These are phyloP conservation scores for Phytophthora lateralis DNA, from an alignment of 352 stramenopile species.

Conservation along the genomic window DNA sequence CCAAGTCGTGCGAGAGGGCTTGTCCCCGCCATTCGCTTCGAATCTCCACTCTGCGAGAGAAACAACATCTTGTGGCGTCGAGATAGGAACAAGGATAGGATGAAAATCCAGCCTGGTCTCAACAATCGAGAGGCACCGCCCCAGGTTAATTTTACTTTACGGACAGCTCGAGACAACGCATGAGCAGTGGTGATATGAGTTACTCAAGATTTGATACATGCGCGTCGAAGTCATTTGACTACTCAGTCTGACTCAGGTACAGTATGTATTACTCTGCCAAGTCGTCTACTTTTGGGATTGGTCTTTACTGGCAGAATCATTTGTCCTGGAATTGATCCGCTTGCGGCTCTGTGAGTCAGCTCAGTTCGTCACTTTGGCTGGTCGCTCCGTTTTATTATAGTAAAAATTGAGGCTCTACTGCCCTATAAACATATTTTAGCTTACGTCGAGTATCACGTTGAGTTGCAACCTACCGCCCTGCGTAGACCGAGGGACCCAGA, in stretches of 20 bases:
- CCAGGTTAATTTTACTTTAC: neutral
- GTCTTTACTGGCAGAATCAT: no score
- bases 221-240: no score
- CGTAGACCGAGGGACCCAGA: constrained; percentile 40
- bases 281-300: no score
- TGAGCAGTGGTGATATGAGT: no score
- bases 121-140: constrained; percentile 8
- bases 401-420: no score
- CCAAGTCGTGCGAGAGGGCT: neutral
- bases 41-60: constrained; percentile 28
- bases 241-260: no score
- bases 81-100: constrained; percentile 13
- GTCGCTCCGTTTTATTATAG: no score
- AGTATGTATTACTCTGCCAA: no score
- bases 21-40: constrained; percentile 16
- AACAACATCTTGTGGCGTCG: constrained; percentile 15
- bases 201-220: no score
- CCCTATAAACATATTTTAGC: neutral
- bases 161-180: neutral
- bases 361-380: no score
- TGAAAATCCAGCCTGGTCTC: neutral
- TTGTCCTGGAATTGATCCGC: no score
- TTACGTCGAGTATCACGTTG: constrained; percentile 30
- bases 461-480: constrained; percentile 32
- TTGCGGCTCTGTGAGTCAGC: no score